Conservation (phyloP, 2,329 filamentous ascomycete species). For the Colletotrichum sp. region DNA sequence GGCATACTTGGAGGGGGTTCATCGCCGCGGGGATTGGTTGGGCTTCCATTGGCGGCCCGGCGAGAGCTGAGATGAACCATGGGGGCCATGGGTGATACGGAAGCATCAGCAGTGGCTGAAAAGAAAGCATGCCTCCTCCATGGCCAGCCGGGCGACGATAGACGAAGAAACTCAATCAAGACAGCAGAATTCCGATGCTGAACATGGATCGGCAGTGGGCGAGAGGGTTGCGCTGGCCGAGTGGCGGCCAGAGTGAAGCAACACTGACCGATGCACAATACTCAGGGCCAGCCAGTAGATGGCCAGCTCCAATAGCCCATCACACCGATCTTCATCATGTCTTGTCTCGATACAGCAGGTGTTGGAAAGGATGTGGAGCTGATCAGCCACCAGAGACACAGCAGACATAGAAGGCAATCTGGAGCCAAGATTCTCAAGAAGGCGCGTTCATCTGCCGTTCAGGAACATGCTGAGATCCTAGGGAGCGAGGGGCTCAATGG, state of each 20-base stretch:
- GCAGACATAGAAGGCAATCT: background rate
- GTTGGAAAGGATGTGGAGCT: background rate
- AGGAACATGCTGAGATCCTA: background rate
- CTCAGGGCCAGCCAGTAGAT: background rate
- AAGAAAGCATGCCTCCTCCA: background rate
- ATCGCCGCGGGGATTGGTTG: background rate
- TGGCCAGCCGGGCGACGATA: background rate
- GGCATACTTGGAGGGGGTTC: background rate
- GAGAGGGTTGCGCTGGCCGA: background rate
- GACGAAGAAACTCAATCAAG: background rate
- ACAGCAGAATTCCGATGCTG: background rate
- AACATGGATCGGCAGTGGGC: background rate
- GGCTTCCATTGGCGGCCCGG: constrained; percentile 2
- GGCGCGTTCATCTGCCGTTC: background rate
- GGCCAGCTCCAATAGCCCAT: background rate
- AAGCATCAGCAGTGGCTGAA: background rate
- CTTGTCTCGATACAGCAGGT: background rate
- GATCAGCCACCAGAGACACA: background rate
- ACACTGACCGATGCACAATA: background rate
- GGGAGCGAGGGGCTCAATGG: background rate
- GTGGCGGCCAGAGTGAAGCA: background rate
- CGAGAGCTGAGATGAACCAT: constrained; percentile 14
- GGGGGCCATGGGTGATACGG: background rate
- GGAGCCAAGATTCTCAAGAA: background rate
- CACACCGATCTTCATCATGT: background rate